These are phyloP conservation scores for Rhododendron griersonianum DNA, from an alignment of 148 eudicot genomes.

Conservation along the genomic window DNA sequence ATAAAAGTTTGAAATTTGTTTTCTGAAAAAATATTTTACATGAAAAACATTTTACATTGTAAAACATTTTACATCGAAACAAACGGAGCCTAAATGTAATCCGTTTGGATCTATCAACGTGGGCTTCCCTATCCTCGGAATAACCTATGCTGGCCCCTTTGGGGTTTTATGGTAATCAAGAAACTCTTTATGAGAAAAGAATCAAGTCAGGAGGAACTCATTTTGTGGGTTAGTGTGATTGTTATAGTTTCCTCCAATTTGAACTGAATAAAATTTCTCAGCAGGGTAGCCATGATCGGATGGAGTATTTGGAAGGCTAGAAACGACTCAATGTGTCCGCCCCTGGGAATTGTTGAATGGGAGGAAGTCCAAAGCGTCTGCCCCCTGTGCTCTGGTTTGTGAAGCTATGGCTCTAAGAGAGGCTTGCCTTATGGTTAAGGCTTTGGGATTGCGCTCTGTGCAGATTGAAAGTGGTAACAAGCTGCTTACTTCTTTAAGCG, in stretches of 20 bases:
- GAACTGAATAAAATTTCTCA: neutral
- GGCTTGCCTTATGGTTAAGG: too few relatives aligned
- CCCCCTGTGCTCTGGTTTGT: neutral
- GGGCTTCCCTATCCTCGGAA: neutral
- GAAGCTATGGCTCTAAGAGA: neutral
- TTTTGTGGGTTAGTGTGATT: neutral
- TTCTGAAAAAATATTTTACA: too few relatives aligned
- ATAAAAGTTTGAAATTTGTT: too few relatives aligned
- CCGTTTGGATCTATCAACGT: neutral
- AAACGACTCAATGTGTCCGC: too few relatives aligned
- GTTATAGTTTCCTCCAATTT: neutral
- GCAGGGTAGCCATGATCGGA: neutral
- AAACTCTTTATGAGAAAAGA: neutral
- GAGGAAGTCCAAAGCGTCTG: neutral
- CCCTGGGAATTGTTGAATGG: neutral
- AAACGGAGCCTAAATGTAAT: too few relatives aligned
- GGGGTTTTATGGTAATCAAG: neutral
- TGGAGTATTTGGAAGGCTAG: too few relatives aligned
- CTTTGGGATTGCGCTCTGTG: too few relatives aligned
- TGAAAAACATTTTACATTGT: too few relatives aligned
- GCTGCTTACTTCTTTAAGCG: too few relatives aligned
- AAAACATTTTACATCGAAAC: too few relatives aligned
- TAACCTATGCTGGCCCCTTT: neutral
- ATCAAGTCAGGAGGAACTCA: neutral
- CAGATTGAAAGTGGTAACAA: too few relatives aligned